A percentile compares a stretch with the other conserved stretches of the same genome.
Evolutionary conservation across 2,329 filamentous ascomycete genomes (phyloP).

Genomic region (Geosmithia flava): DNA sequence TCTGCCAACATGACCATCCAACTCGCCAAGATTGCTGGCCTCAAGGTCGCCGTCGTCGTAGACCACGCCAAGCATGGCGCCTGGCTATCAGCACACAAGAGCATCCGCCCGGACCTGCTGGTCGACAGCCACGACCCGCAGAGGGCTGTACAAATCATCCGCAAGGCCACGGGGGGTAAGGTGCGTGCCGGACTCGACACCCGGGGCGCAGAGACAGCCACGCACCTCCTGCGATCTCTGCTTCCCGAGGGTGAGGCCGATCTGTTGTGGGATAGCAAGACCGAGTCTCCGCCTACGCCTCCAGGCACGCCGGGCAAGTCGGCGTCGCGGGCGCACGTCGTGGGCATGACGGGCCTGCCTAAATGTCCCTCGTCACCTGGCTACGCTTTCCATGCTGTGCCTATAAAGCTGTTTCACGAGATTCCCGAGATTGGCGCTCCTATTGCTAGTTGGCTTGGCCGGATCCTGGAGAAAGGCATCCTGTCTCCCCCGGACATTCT

Average conservation of each 20-base stretch:
- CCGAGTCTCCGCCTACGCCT: constrained; percentile 17
- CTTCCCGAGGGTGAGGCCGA: not conserved
- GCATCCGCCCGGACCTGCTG: constrained; percentile 44
- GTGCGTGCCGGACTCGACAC: constrained; percentile 61
- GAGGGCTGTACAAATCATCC: constrained; percentile 54
- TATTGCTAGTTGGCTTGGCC: constrained; percentile 55
- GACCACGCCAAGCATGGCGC: constrained; percentile 56
- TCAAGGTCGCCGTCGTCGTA: constrained; percentile 53
- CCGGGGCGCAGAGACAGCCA: constrained; percentile 50
- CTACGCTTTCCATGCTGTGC: constrained; percentile 50
- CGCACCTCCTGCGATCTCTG: constrained; percentile 42
- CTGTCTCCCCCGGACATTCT: constrained; percentile 54
- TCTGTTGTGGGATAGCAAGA: not conserved
- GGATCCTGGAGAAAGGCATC: constrained; percentile 39
- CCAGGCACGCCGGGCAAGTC: constrained; percentile 21
- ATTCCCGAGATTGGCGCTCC: constrained; percentile 49
- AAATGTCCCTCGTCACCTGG: constrained; percentile 34
- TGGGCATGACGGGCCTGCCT: constrained; percentile 56
- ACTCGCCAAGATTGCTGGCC: constrained; percentile 51
- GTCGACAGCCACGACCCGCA: constrained; percentile 55
- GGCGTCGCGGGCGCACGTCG: constrained; percentile 37
- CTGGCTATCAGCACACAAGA: constrained; percentile 33
- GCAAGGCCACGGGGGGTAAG: constrained; percentile 39
- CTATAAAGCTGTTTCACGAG: constrained; percentile 67
- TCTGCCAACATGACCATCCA: constrained; percentile 57